Percentiles rank a stretch among this genome's conserved stretches.
These are phyloP conservation scores for Geotrichum restrictum DNA, from an alignment of 1,139 yeast species.

Conservation along the genomic window DNA sequence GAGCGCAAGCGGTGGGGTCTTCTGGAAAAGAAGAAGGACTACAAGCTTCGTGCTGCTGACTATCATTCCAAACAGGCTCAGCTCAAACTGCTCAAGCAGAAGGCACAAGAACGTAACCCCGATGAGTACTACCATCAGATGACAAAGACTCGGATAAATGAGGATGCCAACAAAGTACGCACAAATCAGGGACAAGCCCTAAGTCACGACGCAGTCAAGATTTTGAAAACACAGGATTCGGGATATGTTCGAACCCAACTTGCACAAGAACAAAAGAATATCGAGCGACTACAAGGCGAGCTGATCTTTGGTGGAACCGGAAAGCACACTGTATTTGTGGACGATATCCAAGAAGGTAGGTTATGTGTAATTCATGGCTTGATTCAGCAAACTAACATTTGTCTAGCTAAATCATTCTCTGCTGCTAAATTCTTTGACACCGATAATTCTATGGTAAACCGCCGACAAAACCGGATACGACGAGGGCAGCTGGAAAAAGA, in stretches of 20 bases:
- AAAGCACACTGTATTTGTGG: constrained; percentile 83
- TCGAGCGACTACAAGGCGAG: constrained; percentile 56
- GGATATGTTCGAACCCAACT: constrained; percentile 78
- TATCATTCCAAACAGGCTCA: constrained; percentile 86
- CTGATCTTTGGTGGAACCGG: constrained; percentile 50
- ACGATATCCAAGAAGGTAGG: constrained; percentile 44
- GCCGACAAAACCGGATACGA: constrained; percentile 71
- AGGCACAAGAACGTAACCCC: constrained; percentile 76
- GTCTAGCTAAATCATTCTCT: constrained; percentile 49
- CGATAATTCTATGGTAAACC: constrained; percentile 55
- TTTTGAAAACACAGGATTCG: constrained; percentile 84
- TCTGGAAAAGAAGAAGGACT: constrained; percentile 92
- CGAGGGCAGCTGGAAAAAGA: constrained; percentile 51
- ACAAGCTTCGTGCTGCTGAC: constrained; percentile 80
- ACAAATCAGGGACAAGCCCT: constrained; percentile 34
- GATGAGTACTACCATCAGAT: constrained; percentile 96
- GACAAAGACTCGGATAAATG: constrained; percentile 43
- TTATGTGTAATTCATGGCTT: neutral
- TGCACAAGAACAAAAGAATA: constrained; percentile 61
- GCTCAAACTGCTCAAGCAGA: constrained; percentile 65
- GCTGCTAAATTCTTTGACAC: constrained; percentile 69
- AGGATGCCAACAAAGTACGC: constrained; percentile 15
- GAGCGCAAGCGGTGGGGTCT: constrained; percentile 74
- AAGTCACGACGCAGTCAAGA: constrained; percentile 68
- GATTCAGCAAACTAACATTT: neutral